Base-by-base conservation (phyloP, 2,329 filamentous ascomycete genomes). In the Nemania sp. region DNA sequence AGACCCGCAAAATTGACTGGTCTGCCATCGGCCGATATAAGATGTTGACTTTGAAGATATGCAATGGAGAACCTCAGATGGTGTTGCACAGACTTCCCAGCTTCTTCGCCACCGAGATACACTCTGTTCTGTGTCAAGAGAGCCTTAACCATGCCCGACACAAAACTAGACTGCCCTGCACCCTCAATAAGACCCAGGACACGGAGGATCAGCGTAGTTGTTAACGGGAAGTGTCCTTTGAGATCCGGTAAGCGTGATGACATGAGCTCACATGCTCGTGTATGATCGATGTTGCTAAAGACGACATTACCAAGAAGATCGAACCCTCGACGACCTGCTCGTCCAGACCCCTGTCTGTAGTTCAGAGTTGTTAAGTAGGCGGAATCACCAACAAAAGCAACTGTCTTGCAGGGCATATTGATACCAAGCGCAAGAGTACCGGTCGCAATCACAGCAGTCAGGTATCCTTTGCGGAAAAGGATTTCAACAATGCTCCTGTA, bases 391-490 rank as follows among this genome's bases (percentile, higher is more conserved):
- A 78, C 80, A 68, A 93, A 93, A 1, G 91, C 82, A 0, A 91
- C 88, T 1, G 89, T 93, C 68, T 89, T 90, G 68, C 88, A 92
- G 8, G 89, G 89, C 86, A 90, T 90, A 63, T 90, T 93, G 73
- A 93, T 88, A 74, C 89, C 89, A 5, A 92, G 74, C 1, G 86
- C 86, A 19, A 91, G 77, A 0, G 88, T 91, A 1, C 88, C 89
- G 1, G 89, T 92, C 0, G 89, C 88, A 22, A 92, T 78, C 23
- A 92, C 83, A 1, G 88, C 84, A 6, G 81, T 79, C 34, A 92
- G 70, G 64, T 82, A 91, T 0, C 88, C 86, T 66, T 82, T 86
- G 7, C 89, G 80, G 72, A 91, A 91, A 6, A 91, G 72, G 54
- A 89, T 87, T 65, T 91, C 88, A 1, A 90, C 86, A 73, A 78